These are phyloP conservation scores for Nowakowskiella sp. DNA, from an alignment of 192 early-diverging fungal genomes.

Conservation along the genomic window DNA sequence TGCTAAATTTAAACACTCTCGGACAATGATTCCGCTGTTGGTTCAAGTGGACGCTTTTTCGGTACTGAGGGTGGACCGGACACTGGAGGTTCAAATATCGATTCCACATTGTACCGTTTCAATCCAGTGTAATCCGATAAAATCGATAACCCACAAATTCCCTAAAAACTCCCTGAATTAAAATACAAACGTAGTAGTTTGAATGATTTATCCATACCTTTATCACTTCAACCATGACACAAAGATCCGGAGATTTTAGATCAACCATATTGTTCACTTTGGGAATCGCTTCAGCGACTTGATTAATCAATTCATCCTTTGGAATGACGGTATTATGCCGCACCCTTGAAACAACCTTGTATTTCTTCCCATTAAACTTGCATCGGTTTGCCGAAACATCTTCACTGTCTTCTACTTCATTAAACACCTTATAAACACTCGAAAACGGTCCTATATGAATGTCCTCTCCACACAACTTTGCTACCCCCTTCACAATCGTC, in stretches of 20 bases:
- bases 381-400: too few species aligned
- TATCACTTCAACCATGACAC: conserved; percentile 34
- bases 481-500: too few species aligned
- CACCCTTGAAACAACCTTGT: neutral
- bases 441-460: too few species aligned
- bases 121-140: conserved; percentile 26
- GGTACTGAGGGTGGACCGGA: too few species aligned
- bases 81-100: conserved; percentile 17
- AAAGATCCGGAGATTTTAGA: conserved; percentile 25
- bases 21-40: too few species aligned
- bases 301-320: conserved; percentile 27
- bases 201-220: conserved; percentile 12
- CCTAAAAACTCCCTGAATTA: conserved; percentile 6
- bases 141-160: conserved; percentile 35
- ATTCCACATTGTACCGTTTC: conserved; percentile 37
- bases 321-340: conserved; percentile 22
- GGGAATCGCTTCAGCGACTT: conserved; percentile 23
- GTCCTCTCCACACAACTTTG: too few species aligned
- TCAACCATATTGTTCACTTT: conserved; percentile 24
- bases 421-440: too few species aligned
- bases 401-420: too few species aligned
- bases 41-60: too few species aligned
- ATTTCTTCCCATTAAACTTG: too few species aligned
- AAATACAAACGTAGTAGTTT: neutral
- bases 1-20: too few species aligned